Evolutionary conservation across 805 yeast species (phyloP).

Genomic region (Isabelozyma pseudorhagii): DNA sequence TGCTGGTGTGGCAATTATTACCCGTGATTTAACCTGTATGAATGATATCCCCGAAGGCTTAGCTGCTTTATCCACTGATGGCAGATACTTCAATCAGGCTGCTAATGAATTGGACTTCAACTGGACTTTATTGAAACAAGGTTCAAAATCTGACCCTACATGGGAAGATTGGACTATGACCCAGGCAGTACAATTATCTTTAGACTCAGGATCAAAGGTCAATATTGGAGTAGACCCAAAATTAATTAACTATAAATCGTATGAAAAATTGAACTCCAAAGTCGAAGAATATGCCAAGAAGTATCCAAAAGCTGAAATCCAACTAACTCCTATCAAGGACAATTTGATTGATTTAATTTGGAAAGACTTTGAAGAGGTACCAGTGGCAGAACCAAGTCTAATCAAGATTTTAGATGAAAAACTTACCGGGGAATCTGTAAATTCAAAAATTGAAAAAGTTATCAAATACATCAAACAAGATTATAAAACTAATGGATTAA

Average conservation of each 20-base stretch:
- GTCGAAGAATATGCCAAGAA: slow-evolving; percentile 23
- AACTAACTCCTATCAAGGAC: slow-evolving; percentile 42
- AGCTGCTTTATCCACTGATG: slow-evolving; percentile 58
- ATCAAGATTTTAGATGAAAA: slow-evolving; percentile 50
- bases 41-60: slow-evolving; percentile 52
- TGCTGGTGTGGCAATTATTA: slow-evolving; percentile 58
- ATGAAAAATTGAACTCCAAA: slow-evolving; percentile 26
- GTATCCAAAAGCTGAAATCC: slow-evolving; percentile 30
- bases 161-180: slow-evolving; percentile 60
- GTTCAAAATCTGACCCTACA: slow-evolving; percentile 44
- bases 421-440: slow-evolving; percentile 63
- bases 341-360: slow-evolving; percentile 79
- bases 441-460: slow-evolving; percentile 54
- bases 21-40: slow-evolving; percentile 51
- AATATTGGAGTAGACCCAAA: slow-evolving; percentile 50
- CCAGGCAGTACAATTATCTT: slow-evolving; percentile 47
- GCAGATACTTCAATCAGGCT: slow-evolving; percentile 60
- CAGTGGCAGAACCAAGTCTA: slow-evolving; percentile 50
- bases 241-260: slow-evolving; percentile 37
- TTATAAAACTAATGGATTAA: slow-evolving; percentile 29
- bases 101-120: slow-evolving; percentile 56
- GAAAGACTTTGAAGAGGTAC: slow-evolving; percentile 62
- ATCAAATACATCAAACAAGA: slow-evolving; percentile 15
- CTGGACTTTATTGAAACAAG: slow-evolving; percentile 56
- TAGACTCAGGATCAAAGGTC: slow-evolving; percentile 40